Evolutionary conservation across 306 rosid genomes (phyloP).

Genomic region (Castanea crenata): DNA sequence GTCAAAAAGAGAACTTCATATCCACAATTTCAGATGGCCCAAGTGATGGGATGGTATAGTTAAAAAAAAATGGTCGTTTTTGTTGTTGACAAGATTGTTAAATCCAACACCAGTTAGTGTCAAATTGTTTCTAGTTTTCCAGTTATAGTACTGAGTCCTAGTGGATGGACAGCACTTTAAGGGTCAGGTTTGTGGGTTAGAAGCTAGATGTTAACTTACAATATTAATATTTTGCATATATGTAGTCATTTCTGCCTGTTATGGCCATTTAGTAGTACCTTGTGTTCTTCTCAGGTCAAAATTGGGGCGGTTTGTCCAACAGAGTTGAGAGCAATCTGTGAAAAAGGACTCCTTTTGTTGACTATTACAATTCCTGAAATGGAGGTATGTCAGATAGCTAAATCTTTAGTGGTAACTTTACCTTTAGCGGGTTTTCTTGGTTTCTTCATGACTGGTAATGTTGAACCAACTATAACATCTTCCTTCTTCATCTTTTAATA

Average conservation of each 20-base stretch:
- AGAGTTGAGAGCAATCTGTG: constrained; percentile 82
- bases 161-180: not conserved
- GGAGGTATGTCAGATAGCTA: constrained; percentile 62
- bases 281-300: constrained; percentile 59
- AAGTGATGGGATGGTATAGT: not conserved
- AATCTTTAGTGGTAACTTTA: constrained; percentile 10
- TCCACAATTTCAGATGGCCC: not conserved
- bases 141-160: not conserved
- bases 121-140: not conserved
- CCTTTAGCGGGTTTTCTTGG: constrained; percentile 18
- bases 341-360: constrained; percentile 87
- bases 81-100: not conserved
- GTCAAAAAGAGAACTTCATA: not conserved
- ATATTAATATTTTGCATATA: not conserved
- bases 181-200: constrained; percentile 6
- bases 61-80: not conserved
- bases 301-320: constrained; percentile 54
- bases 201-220: not conserved
- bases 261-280: constrained; percentile 7
- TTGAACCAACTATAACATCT: not conserved
- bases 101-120: not conserved
- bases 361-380: constrained; percentile 95
- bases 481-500: constrained; percentile 12
- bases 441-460: constrained; percentile 3
- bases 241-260: constrained; percentile 15